phyloP scores from a whole-genome alignment of 2,329 filamentous ascomycete genomes.

The Simplicillium aogashimaense region DNA sequence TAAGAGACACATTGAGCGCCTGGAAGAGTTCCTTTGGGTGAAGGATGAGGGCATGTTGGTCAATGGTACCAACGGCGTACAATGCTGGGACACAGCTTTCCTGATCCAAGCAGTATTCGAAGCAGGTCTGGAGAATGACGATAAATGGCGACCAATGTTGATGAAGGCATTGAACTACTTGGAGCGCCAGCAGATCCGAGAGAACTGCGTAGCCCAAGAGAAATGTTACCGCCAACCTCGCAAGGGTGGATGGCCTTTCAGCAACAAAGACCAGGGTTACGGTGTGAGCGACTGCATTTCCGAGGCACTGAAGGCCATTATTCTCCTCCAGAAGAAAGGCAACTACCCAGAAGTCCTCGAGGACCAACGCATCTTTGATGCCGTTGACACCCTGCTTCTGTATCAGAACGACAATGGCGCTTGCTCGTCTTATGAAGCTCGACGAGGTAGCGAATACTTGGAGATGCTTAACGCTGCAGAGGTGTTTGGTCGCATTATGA shows the following conservation, averaged over 20 bases:
- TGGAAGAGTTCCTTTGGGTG: constrained; percentile 85
- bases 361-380: constrained; percentile 71
- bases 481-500: constrained; percentile 95
- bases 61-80: constrained; percentile 97
- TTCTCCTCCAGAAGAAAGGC: constrained; percentile 71
- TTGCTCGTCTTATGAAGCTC: constrained; percentile 82
- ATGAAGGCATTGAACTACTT: constrained; percentile 74
- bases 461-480: constrained; percentile 92
- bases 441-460: constrained; percentile 65
- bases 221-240: constrained; percentile 81
- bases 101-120: constrained; percentile 74
- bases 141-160: constrained; percentile 75
- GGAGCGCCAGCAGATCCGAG: constrained; percentile 82
- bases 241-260: constrained; percentile 95
- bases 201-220: constrained; percentile 68
- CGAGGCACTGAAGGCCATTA: constrained; percentile 78
- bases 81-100: constrained; percentile 94
- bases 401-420: constrained; percentile 85
- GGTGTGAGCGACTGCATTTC: constrained; percentile 92
- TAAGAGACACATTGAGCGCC: constrained; percentile 65
- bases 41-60: constrained; percentile 87
- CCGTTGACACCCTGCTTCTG: constrained; percentile 79
- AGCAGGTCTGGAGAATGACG: constrained; percentile 66
- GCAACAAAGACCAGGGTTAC: constrained; percentile 85
- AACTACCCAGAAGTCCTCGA: constrained; percentile 67